A percentile compares a stretch with the other conserved stretches of the same genome.
Conservation (phyloP, 352 stramenopile species). For the Globisporangium carolinianum region DNA sequence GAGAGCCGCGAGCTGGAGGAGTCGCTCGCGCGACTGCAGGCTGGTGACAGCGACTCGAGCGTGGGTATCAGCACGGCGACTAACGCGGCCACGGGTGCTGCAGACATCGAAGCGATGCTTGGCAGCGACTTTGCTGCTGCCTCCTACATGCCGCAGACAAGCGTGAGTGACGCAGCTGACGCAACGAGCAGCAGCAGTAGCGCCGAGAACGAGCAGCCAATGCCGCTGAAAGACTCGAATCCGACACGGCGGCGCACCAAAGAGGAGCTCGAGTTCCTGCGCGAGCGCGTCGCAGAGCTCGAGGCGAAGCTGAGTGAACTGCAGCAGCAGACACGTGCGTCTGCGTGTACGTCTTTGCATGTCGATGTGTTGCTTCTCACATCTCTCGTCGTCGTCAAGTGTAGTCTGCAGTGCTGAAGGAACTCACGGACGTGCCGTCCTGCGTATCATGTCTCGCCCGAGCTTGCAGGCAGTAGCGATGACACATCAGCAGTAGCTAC, state of each 20-base stretch:
- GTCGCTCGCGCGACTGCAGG: slow-evolving; percentile 1
- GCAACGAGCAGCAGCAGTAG: not conserved
- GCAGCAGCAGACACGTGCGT: slow-evolving; percentile 5
- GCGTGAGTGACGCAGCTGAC: not conserved
- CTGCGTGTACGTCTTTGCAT: not conserved
- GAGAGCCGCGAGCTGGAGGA: slow-evolving; percentile 3
- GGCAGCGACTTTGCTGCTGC: no score
- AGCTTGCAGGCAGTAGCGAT: no score
- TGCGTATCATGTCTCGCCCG: no score
- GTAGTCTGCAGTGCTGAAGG: no score
- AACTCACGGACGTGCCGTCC: no score
- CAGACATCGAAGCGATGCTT: no score
- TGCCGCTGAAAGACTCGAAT: slow-evolving; percentile 1
- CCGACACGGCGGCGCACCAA: slow-evolving; percentile 4
- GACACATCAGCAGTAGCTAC: not conserved
- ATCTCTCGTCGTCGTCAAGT: no score
- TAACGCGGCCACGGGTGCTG: no score
- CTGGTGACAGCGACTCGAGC: not conserved
- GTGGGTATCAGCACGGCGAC: not conserved
- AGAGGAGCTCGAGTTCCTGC: slow-evolving; percentile 7
- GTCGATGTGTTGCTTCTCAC: no score
- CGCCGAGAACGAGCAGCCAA: not conserved
- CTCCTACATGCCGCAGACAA: no score
- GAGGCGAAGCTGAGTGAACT: slow-evolving; percentile 2
- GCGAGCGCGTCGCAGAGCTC: slow-evolving; percentile 4